A percentile compares a stretch with the other conserved stretches of the same genome.
phyloP scores from a whole-genome alignment of 2,329 filamentous ascomycete genomes.

The Sporothrix curviconia region DNA sequence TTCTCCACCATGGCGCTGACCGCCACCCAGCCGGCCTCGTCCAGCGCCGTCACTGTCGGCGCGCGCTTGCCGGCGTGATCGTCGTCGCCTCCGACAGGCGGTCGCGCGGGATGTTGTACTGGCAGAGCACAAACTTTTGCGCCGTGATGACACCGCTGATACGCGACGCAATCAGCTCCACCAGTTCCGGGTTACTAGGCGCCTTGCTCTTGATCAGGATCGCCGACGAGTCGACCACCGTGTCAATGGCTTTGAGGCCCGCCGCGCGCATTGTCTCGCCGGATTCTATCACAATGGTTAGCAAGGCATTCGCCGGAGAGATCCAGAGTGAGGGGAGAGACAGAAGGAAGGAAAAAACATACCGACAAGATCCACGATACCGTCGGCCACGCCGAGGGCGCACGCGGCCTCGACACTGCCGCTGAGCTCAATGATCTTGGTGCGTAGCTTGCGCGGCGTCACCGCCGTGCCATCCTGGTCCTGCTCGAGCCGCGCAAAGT shows the following conservation, averaged over 20 bases:
- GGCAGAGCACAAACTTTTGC: conserved; percentile 88
- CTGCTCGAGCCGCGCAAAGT: conserved; percentile 73
- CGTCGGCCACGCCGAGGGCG: conserved; percentile 89
- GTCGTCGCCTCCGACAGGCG: conserved; percentile 60
- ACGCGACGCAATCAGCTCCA: conserved; percentile 76
- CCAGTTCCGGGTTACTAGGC: conserved; percentile 70
- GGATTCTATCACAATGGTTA: no score
- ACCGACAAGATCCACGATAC: conserved; percentile 88
- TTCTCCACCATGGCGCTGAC: conserved; percentile 89
- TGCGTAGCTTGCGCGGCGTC: conserved; percentile 54
- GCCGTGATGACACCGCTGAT: conserved; percentile 93
- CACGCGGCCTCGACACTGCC: conserved; percentile 97
- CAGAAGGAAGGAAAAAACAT: neutral
- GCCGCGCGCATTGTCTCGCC: conserved; percentile 97
- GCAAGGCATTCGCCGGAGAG: conserved; percentile 33
- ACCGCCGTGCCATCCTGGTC: conserved; percentile 34
- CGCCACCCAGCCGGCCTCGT: conserved; percentile 89
- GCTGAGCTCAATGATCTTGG: conserved; percentile 88
- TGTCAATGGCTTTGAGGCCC: conserved; percentile 88
- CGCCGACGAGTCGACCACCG: conserved; percentile 79
- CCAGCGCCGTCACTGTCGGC: conserved; percentile 82
- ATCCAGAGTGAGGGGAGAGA: neutral
- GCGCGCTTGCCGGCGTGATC: conserved; percentile 89
- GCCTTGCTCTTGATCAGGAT: conserved; percentile 87
- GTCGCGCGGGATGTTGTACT: conserved; percentile 81